phyloP scores from a whole-genome alignment of 139 green algal species.

The Coccomyxa sp. region DNA sequence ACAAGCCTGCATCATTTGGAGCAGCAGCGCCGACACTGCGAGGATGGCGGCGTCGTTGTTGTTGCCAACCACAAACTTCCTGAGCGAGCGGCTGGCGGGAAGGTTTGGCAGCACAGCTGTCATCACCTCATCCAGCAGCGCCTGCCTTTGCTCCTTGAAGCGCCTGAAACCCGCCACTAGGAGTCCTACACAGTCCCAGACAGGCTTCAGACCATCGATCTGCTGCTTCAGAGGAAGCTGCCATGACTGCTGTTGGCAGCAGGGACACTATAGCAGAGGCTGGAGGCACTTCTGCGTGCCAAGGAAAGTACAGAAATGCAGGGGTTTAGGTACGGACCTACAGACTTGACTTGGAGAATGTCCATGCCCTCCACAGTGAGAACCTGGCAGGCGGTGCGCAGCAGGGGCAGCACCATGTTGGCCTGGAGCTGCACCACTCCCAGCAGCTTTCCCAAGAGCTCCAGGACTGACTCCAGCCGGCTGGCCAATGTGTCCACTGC shows the following conservation, averaged over 20 bases:
- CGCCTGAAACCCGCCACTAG: slow-evolving; percentile 40
- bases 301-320: neutral
- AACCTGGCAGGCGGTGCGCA: slow-evolving; percentile 35
- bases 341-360: slow-evolving; percentile 53
- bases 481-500: slow-evolving; percentile 7
- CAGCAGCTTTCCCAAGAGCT: slow-evolving; percentile 30
- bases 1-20: slow-evolving; percentile 70
- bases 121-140: slow-evolving; percentile 55
- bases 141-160: slow-evolving; percentile 25
- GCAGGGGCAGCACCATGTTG: slow-evolving; percentile 49
- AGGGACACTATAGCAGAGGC: neutral
- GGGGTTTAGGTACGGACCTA: slow-evolving; percentile 19
- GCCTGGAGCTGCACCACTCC: slow-evolving; percentile 28
- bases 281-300: neutral
- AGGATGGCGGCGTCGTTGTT: slow-evolving; percentile 37
- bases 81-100: neutral
- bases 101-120: slow-evolving; percentile 23
- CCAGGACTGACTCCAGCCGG: slow-evolving; percentile 26
- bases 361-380: slow-evolving; percentile 48
- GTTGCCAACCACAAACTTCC: slow-evolving; percentile 16
- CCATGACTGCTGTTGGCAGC: no score
- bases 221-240: no score
- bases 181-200: slow-evolving; percentile 23
- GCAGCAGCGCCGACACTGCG: slow-evolving; percentile 50
- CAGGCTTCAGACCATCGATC: no score